These are phyloP conservation scores for Cordyceps militaris DNA, from an alignment of 2,329 filamentous ascomycete species.

Conservation along the genomic window DNA sequence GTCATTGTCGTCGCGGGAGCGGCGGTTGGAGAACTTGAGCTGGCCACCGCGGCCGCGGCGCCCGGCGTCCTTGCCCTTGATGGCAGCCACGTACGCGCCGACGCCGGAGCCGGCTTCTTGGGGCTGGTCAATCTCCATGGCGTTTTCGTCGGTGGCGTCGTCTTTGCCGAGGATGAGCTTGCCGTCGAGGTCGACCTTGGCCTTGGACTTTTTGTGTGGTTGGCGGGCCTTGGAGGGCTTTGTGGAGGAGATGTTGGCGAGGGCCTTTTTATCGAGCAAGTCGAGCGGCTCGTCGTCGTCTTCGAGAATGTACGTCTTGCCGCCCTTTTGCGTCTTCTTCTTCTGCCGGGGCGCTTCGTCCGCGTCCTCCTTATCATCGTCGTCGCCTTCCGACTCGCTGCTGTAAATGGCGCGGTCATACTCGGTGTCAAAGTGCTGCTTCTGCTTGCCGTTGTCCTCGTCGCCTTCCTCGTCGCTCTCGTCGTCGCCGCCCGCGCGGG, in stretches of 20 bases:
- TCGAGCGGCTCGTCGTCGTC: slow-evolving; percentile 93
- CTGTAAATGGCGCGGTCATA: slow-evolving; percentile 96
- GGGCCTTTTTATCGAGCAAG: slow-evolving; percentile 77
- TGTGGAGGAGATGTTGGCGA: slow-evolving; percentile 89
- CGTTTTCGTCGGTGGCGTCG: slow-evolving; percentile 39
- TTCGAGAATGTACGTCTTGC: slow-evolving; percentile 82
- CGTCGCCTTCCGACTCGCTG: slow-evolving; percentile 54
- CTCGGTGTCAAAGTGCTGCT: slow-evolving; percentile 75
- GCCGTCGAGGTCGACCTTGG: slow-evolving; percentile 67
- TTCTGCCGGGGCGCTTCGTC: slow-evolving; percentile 42
- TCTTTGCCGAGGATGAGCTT: slow-evolving; percentile 69
- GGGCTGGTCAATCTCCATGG: slow-evolving; percentile 59
- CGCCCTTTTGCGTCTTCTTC: slow-evolving; percentile 50
- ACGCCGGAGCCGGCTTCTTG: slow-evolving; percentile 54
- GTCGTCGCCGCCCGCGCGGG: slow-evolving; percentile 46
- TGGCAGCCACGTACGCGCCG: slow-evolving; percentile 60
- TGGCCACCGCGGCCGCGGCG: slow-evolving; percentile 59
- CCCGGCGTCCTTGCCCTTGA: slow-evolving; percentile 60
- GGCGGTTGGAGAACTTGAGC: slow-evolving; percentile 64
- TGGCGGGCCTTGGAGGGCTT: slow-evolving; percentile 61
- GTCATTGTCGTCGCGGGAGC: slow-evolving; percentile 36
- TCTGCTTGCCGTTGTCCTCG: slow-evolving; percentile 38
- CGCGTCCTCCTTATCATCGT: slow-evolving; percentile 47
- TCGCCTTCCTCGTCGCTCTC: slow-evolving; percentile 50
- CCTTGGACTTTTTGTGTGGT: slow-evolving; percentile 52